Conservation (phyloP, 2,329 filamentous ascomycete genomes). For the Stromatinia cepivora region DNA sequence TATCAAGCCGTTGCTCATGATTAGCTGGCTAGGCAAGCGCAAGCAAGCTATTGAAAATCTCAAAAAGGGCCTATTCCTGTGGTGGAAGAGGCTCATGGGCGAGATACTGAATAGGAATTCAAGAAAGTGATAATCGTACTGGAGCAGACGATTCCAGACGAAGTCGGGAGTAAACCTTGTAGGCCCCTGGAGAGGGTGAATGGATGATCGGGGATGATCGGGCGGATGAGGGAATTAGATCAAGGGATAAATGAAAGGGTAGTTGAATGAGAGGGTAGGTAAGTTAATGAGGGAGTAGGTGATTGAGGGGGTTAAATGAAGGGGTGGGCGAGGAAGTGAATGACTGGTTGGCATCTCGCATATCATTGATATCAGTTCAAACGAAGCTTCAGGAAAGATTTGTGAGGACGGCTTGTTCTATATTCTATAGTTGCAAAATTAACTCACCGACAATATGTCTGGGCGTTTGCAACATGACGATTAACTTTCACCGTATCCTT, state of each 20-base stretch:
- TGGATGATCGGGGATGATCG: neutral
- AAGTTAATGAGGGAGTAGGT: neutral
- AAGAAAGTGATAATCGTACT: neutral
- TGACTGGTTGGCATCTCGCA: neutral
- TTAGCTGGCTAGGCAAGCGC: too few species aligned
- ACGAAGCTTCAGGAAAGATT: neutral
- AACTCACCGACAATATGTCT: neutral
- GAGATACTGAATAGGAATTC: neutral
- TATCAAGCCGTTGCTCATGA: neutral
- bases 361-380: neutral
- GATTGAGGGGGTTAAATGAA: neutral
- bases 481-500: neutral
- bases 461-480: neutral
- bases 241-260: neutral
- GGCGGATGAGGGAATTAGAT: neutral
- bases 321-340: neutral
- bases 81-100: neutral
- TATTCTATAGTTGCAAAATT: neutral
- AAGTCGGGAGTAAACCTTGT: neutral
- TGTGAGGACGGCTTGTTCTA: neutral
- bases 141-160: neutral
- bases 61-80: neutral
- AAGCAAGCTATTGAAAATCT: neutral
- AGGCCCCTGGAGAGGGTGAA: too few species aligned
- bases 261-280: neutral